Evolutionary conservation across 1,284 basidiomycete species (phyloP), one percentile per base, ranked within the genome.

Genomic region (Tylopilus sp.): DNA sequence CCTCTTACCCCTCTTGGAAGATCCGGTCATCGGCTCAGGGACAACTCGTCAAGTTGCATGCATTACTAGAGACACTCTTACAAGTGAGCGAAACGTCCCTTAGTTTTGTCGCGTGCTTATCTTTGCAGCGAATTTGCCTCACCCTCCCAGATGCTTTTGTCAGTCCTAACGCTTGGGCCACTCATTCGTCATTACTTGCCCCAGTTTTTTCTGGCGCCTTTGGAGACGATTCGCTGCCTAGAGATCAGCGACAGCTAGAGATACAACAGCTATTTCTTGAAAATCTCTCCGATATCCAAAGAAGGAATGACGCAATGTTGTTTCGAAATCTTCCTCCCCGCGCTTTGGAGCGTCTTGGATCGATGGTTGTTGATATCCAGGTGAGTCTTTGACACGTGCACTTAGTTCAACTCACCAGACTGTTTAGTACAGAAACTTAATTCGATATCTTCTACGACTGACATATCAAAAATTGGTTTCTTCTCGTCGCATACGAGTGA

Each of bases 291-390:
- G 80, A 85, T 55, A 76, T 93, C 20, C 77, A 76, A 55, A 74
- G 71, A 46, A 77, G 91, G 42, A 92, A 91, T 53, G 82, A 88
- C 44, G 85, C 85, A 0, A 80, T 94, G 73, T 66, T 88, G 18
- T 92, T 93, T 58, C 75, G 76, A 24, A 81, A 82, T 50, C 72
- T 83, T 15, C 81, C 83, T 24, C 75, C 78, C 3, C 78, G 81
- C 34, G 73, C 75, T 10, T 75, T 82, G 7, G 81, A 78, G 29
- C 71, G 71, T 40, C 71, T 85, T 24, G 77, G 78, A 15, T 75
- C 77, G 53, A 82, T 83, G 45, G 85, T 91, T 51, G 77, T 79
- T 6, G 87, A 91, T 64, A 84, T 93, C 31, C 81, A 88, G 75
- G 82, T 81, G 55, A 57, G 69, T 45, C 39, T 43, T 7, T 33